phyloP scores from a whole-genome alignment of 2,329 filamentous ascomycete species.

The Trichoderma oligosporum region DNA sequence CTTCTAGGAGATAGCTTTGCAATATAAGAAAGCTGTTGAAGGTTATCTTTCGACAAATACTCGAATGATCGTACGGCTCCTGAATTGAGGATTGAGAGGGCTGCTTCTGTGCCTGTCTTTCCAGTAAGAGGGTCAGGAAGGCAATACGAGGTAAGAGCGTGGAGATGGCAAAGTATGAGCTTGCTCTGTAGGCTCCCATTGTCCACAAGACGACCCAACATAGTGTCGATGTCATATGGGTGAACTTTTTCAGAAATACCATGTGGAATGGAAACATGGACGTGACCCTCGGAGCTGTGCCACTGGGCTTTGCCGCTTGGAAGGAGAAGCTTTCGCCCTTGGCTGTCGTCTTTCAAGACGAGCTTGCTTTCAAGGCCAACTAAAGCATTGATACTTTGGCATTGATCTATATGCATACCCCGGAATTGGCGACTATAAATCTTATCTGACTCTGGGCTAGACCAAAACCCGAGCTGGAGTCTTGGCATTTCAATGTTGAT shows the following conservation, averaged over 20 bases:
- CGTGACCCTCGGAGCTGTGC: not conserved
- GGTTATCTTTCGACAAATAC: not conserved
- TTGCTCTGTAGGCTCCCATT: conserved; percentile 50
- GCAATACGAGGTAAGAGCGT: conserved; percentile 52
- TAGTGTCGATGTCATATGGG: conserved; percentile 39
- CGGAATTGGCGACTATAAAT: conserved; percentile 48
- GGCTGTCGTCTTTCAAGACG: conserved; percentile 34
- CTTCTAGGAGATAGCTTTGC: conserved; percentile 10
- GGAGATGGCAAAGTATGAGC: conserved; percentile 49
- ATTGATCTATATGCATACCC: conserved; percentile 45
- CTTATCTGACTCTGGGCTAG: conserved; percentile 26
- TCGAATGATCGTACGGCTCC: conserved; percentile 46
- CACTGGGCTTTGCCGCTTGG: not conserved
- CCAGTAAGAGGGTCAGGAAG: conserved; percentile 47
- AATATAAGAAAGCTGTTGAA: not conserved
- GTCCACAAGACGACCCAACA: conserved; percentile 48
- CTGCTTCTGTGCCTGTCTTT: conserved; percentile 53
- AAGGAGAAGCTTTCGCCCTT: not conserved
- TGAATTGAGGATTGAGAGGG: conserved; percentile 46
- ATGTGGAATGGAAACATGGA: not conserved
- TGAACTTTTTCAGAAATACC: not conserved
- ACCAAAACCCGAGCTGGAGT: conserved; percentile 45
- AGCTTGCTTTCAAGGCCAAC: conserved; percentile 49
- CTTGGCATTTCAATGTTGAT: conserved; percentile 44
- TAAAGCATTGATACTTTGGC: conserved; percentile 46